Percentiles rank a stretch among this genome's conserved stretches.
These are phyloP conservation scores for Austroboletus novae-zelandiae DNA, from an alignment of 1,284 basidiomycete species.

Conservation along the genomic window DNA sequence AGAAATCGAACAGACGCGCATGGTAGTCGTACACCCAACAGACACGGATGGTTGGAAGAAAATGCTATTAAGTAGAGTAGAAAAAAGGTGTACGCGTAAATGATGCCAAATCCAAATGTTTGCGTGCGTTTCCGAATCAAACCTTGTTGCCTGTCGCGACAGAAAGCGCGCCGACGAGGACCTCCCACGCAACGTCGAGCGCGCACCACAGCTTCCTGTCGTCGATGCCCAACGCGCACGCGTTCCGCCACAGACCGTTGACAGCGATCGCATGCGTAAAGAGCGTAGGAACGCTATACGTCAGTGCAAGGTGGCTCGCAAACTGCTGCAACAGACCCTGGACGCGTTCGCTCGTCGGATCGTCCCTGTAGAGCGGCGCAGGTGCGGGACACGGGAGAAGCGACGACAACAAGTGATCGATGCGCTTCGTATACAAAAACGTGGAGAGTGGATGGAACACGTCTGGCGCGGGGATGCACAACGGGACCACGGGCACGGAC, in stretches of 20 bases:
- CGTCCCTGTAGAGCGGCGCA: constrained; percentile 17
- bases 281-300: constrained; percentile 31
- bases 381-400: constrained; percentile 33
- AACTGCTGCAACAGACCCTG: constrained; percentile 18
- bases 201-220: constrained; percentile 53
- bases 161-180: constrained; percentile 42
- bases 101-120: constrained; percentile 10
- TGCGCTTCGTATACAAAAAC: constrained; percentile 49
- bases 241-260: constrained; percentile 61
- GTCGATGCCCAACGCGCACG: constrained; percentile 56
- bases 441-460: constrained; percentile 51
- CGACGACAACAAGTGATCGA: constrained; percentile 40
- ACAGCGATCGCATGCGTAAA: constrained; percentile 41
- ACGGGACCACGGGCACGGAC: constrained; percentile 45
- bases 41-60: not conserved
- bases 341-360: constrained; percentile 11
- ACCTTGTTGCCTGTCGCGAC: constrained; percentile 23
- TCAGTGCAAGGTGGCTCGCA: constrained; percentile 30
- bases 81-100: not conserved
- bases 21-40: constrained; percentile 22
- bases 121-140: constrained; percentile 8
- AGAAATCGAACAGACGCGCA: not conserved
- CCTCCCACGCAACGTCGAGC: constrained; percentile 56
- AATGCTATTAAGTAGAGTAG: constrained; percentile 10
- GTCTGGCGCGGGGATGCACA: constrained; percentile 47